These are phyloP conservation scores for Monilinia aucupariae DNA, from an alignment of 2,329 filamentous ascomycete species.

Conservation along the genomic window DNA sequence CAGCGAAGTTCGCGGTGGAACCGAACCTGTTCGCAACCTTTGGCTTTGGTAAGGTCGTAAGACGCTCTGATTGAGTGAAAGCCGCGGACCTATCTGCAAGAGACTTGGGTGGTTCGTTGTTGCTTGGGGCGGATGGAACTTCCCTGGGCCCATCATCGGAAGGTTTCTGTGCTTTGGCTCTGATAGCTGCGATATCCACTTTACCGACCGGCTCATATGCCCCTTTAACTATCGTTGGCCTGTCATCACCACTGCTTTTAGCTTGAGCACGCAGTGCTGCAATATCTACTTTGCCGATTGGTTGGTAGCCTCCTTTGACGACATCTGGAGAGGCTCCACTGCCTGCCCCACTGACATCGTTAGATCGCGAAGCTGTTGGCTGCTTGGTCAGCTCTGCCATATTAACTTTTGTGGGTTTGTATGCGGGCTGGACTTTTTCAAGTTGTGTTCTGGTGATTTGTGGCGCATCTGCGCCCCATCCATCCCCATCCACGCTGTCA, in stretches of 20 bases:
- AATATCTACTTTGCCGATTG: conserved; percentile 96
- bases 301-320: conserved; percentile 83
- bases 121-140: conserved; percentile 32
- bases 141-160: conserved; percentile 36
- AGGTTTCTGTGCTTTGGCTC: conserved; percentile 71
- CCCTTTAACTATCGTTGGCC: conserved; percentile 81
- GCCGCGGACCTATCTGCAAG: conserved; percentile 71
- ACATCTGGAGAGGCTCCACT: conserved; percentile 52
- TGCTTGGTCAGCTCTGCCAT: conserved; percentile 78
- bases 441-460: conserved; percentile 78
- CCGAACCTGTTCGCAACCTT: conserved; percentile 91
- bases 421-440: conserved; percentile 87
- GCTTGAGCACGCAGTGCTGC: conserved; percentile 76
- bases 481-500: conserved; percentile 69
- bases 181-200: conserved; percentile 93
- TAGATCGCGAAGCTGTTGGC: conserved; percentile 54
- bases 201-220: conserved; percentile 93
- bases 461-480: conserved; percentile 94
- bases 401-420: conserved; percentile 93
- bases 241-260: conserved; percentile 65
- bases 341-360: conserved; percentile 42
- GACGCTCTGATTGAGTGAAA: conserved; percentile 69
- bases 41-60: conserved; percentile 86
- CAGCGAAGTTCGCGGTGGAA: conserved; percentile 64
- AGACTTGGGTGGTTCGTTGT: conserved; percentile 50